Base-by-base conservation (phyloP, 352 stramenopile genomes). In the Phytophthora hibernalis region DNA sequence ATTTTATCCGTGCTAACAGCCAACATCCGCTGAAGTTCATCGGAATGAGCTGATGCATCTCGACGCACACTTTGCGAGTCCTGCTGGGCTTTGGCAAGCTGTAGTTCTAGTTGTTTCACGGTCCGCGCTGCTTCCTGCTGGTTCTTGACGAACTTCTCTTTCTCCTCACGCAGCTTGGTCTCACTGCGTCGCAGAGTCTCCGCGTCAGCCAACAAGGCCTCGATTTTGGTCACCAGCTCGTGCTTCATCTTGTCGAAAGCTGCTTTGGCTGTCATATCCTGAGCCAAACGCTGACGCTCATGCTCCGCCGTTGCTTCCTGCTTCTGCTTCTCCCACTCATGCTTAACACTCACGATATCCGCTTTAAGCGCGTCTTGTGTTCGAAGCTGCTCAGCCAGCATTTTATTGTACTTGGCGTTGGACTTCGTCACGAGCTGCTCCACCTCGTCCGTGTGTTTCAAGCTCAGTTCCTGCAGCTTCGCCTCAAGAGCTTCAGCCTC, bases 371-470 rank as follows among this genome's bases (percentile, higher is more conserved):
- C 68, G 51, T 94, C 83, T 62, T 91, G 83, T 4, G 65, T 56
- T n/a, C 73, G 79, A 12, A 96, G 59, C 58, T 95, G 85, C 6
- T 91, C 70, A 2, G 73, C 76, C 58, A 95, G 72, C 87, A 96
- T 93, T 28, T 68, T 54, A 53, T 90, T 89, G 61, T 86, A 92
- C 53, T 90, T 87, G 28, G 80, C 68, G 48, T 95, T 95, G 9
- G 74, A 82, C 37, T 71, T 83, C 9, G 74, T 89, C 40, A 92
- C 81, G 31, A 91, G 67, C 47, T 91, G 65, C 21, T 88, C 75
- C 24, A 91, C 53, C 53, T 97, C 89, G 20, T 86, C 69, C 1
- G 52, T 54, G 66, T 93, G 79, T 51, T 88, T 72, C 48, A 54
- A 28, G 31, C 37, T 56, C 18, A 86, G 40, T 43, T 74, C 65